Conservation (phyloP, 2,329 filamentous ascomycete species). For the Chaetomiaceae sp. region DNA sequence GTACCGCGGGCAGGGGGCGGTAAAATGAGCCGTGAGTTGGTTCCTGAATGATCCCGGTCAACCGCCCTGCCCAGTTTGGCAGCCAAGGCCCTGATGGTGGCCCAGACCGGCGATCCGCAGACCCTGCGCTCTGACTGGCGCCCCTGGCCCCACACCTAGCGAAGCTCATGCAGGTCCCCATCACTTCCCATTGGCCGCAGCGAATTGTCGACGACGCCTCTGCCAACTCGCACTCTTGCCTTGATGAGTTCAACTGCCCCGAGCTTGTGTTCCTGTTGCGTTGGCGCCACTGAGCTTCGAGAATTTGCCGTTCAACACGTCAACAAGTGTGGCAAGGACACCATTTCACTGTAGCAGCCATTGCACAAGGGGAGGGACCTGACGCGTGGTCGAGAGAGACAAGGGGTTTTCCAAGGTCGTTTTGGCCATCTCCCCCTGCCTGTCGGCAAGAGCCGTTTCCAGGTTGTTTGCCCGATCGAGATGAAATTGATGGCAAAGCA, state of each 20-base stretch:
- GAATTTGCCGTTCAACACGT: not conserved
- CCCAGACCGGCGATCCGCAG: slow-evolving; percentile 16
- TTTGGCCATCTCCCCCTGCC: no score
- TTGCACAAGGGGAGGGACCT: not conserved
- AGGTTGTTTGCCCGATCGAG: no score
- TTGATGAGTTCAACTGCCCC: not conserved
- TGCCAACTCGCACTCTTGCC: not conserved
- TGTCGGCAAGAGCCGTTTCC: no score
- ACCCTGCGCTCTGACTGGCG: slow-evolving; percentile 3
- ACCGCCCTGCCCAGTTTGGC: not conserved
- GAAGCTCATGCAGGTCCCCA: slow-evolving; percentile 19
- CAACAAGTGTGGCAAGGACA: not conserved
- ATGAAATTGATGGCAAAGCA: no score
- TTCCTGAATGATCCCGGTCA: slow-evolving; percentile 11
- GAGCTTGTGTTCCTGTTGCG: not conserved
- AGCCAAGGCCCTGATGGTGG: not conserved
- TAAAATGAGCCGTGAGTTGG: slow-evolving; percentile 19
- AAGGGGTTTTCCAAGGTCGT: not conserved
- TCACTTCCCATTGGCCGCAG: slow-evolving; percentile 11
- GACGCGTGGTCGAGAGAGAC: not conserved
- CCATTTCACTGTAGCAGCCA: not conserved
- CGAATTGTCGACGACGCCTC: not conserved
- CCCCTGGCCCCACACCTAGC: slow-evolving; percentile 6
- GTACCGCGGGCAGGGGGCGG: slow-evolving; percentile 11
- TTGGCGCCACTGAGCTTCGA: not conserved